Base-by-base conservation (phyloP, 2,329 filamentous ascomycete genomes). In the Epichloe festucae region DNA sequence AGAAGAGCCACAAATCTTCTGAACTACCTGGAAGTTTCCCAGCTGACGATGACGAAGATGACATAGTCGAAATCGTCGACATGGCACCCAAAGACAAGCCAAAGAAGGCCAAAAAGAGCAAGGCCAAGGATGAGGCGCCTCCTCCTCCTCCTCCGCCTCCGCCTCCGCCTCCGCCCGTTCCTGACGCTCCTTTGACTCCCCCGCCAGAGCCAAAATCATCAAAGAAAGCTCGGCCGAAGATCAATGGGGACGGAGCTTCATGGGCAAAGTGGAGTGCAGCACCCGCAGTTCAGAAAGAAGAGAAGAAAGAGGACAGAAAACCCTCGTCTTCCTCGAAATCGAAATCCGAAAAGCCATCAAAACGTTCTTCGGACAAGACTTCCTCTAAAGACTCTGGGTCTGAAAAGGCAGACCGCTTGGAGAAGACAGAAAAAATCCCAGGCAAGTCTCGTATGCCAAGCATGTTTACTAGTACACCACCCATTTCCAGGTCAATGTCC, bases 251-350 rank as follows among this genome's bases (percentile, higher is more conserved):
- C 53, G 75, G 75, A 38, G 73, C 78, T 12, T 81, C 85, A 34
- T 93, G 89, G 88, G 84, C 82, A 38, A 81, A 82, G 64, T 91
- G 85, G 85, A 79, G 78, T 17, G 76, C 81, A 15, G 75, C 81
- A 21, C 71, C 53, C 14, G 56, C 78, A 3, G 64, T 70, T 17
- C 63, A 58, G 40, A 67, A 66, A 49, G 66, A 69, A 51, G 63
- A 63, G 49, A 80, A 79, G 59, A 75, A 72, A 45, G 50, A 50
- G 34, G 52, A 47, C n/a, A 39, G 15, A 35, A 54, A 53, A 21
- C 8, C 21, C 2, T 42, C 49, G 55, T 61, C 65, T 11, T 79
- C 81, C 8, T 80, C 82, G 0, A 85, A 78, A 61, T 82, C 83
- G 52, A 81, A 78, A 54, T 79, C 82, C 11, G 84, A 88, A 51